phyloP scores from a whole-genome alignment of 768 basidiomycete genomes.

The Suillus decipiens region DNA sequence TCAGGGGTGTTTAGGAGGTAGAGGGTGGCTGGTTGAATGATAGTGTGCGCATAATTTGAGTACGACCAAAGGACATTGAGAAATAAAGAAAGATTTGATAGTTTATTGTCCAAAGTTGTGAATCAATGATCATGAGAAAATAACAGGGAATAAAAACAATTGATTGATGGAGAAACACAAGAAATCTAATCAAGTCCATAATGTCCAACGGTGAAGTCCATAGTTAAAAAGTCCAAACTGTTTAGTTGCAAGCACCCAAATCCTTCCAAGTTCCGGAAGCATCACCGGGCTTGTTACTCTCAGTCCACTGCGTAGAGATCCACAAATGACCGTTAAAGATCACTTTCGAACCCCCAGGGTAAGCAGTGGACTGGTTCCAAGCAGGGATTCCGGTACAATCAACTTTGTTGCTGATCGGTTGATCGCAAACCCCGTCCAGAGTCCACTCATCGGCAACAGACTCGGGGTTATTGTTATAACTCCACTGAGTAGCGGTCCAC shows the following conservation, averaged over 20 bases:
- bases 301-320: slow-evolving; percentile 26
- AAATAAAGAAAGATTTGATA: slow-evolving; percentile 43
- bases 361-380: slow-evolving; percentile 22
- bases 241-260: slow-evolving; percentile 22
- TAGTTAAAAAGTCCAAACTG: too few species aligned
- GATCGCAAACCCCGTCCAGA: slow-evolving; percentile 12
- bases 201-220: not conserved
- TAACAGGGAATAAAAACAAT: not conserved
- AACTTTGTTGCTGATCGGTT: slow-evolving; percentile 26
- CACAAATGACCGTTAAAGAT: slow-evolving; percentile 22
- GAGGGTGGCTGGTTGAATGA: not conserved
- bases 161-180: not conserved
- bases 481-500: slow-evolving; percentile 30
- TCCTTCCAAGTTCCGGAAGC: slow-evolving; percentile 29
- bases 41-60: slow-evolving; percentile 57
- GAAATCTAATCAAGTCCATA: not conserved
- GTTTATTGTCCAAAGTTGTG: not conserved
- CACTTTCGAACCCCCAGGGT: slow-evolving; percentile 19
- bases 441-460: slow-evolving; percentile 23
- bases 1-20: too few species aligned
- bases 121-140: not conserved
- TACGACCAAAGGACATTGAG: slow-evolving; percentile 58
- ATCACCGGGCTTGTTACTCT: slow-evolving; percentile 26
- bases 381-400: slow-evolving; percentile 22
- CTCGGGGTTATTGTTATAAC: slow-evolving; percentile 21